phyloP scores from a whole-genome alignment of 345 rosid species.

The Lepidium sativum region DNA sequence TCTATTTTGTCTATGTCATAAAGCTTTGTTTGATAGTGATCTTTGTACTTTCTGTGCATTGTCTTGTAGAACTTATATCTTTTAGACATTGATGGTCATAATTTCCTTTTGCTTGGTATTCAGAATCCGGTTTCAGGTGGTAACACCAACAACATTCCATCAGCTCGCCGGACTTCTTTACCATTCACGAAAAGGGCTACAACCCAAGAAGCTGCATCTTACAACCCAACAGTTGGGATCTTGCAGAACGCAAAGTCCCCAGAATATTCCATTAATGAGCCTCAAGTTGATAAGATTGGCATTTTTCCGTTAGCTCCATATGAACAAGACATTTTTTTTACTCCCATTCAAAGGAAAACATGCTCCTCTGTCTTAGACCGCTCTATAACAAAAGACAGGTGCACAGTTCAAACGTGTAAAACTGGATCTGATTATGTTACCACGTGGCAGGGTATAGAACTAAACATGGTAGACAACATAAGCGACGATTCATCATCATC shows the following conservation, averaged over 20 bases:
- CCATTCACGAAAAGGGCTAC: constrained; percentile 36
- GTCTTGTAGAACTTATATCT: neutral
- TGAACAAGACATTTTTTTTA: constrained; percentile 39
- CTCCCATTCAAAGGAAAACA: constrained; percentile 22
- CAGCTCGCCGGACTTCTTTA: constrained; percentile 66
- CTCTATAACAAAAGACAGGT: constrained; percentile 74
- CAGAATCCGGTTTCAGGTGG: constrained; percentile 44
- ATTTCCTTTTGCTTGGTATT: neutral
- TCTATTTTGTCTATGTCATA: neutral
- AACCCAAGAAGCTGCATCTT: constrained; percentile 4
- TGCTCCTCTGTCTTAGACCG: constrained; percentile 44
- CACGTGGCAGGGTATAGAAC: constrained; percentile 59
- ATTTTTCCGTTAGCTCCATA: constrained; percentile 76
- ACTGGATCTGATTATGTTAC: constrained; percentile 19
- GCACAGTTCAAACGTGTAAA: constrained; percentile 45
- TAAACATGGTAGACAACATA: constrained; percentile 38
- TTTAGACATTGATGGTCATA: neutral
- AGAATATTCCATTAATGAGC: constrained; percentile 80
- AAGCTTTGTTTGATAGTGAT: neutral
- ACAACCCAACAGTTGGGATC: constrained; percentile 33
- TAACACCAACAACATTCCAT: constrained; percentile 29
- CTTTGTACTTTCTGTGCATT: neutral
- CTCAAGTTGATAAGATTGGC: constrained; percentile 76
- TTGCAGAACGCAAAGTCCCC: constrained; percentile 55
- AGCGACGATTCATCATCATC: constrained; percentile 45